Evolutionary conservation across 148 eudicot species (phyloP), one percentile per base, ranked within the genome.

Genomic region (Bassia scoparia): DNA sequence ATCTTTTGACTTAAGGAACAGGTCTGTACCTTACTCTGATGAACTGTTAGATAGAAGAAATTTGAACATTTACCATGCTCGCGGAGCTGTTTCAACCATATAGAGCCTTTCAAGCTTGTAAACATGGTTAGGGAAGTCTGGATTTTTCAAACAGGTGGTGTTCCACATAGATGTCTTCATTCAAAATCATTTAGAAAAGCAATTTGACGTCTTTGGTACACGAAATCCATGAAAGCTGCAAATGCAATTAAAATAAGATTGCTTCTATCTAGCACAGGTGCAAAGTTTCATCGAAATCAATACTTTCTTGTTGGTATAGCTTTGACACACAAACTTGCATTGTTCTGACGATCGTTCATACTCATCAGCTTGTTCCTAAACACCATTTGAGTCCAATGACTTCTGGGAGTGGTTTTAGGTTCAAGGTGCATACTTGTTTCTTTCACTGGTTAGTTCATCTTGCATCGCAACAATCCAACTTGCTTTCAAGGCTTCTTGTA

Each of bases 361-460:
- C 9, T 37, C 43, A 37, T 37, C 43, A n/a, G n/a, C n/a, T n/a
- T n/a, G n/a, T n/a, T n/a, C n/a, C n/a, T n/a, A n/a, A n/a, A n/a
- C n/a, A n/a, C n/a, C n/a, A 37, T 37, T 37, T 37, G 5, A 37
- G 9, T 37, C 2, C 43, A 2, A 37, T 37, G 43, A 37, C 3
- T 37, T 37, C 3, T 48, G 9, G 10, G 10, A 2, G 0, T 3
- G 2, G 52, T 14, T 16, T 48, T 48, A 16, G 52, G 13, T 48
- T 48, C 18, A 48, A 48, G 52, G 52, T 48, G 52, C 52, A 48
- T 8, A 48, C 23, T 26, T 23, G 26, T 24, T 54, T 24, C 77
- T 54, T 18, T 74, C 71, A 74, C 3, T 74, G 64, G 6, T 15
- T 3, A 65, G 17, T 21, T 74, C 77, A 0, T 74, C 71, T 37